Evolutionary conservation across 1,139 yeast species (phyloP), one percentile per base, ranked within the genome.

Genomic region (Suhomyces atakaporum): DNA sequence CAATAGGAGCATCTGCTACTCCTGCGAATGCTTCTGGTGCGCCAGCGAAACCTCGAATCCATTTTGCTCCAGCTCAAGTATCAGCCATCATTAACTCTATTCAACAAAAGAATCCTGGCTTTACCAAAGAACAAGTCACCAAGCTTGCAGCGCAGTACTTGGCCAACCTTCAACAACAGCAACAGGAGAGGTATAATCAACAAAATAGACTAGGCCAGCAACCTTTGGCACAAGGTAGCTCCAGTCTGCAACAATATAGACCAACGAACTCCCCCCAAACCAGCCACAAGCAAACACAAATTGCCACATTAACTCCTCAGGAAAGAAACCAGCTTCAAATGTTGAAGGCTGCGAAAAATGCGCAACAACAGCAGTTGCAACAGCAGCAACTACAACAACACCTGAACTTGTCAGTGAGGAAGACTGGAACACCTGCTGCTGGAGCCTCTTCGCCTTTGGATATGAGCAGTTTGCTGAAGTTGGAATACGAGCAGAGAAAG

Each of bases 101-200:
- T 38, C 85, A 81, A 48, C 68, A 75, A 13, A 84, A 82, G 51
- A 77, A 84, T 51, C 94, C 94, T 1, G 74, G 73, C 19, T 64
- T 82, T 52, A 69, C 83, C 3, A 80, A 81, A 43, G 86, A 81
- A 39, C 88, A 84, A 49, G 89, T 83, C 2, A 80, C 87, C 0
- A 78, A 80, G 47, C 63, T 81, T 43, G 90, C 90, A 0, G 86
- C 85, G 6, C 77, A 81, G 21, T 83, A 82, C 51, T 63, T 84
- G 41, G 84, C 85, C 3, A 76, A 70, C 43, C 58, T 76, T 19
- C 82, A 76, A 47, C 75, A 71, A 37, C 79, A 76, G 40, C 77
- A 72, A 39, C 73, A 66, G 35, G 58, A 58, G 32, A 50, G 61
- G 33, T 50, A 50, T 14, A 69, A 51, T 49, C 67, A 66, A 41